phyloP scores from a whole-genome alignment of 1,284 basidiomycete species.

The Puccinia novopanici region DNA sequence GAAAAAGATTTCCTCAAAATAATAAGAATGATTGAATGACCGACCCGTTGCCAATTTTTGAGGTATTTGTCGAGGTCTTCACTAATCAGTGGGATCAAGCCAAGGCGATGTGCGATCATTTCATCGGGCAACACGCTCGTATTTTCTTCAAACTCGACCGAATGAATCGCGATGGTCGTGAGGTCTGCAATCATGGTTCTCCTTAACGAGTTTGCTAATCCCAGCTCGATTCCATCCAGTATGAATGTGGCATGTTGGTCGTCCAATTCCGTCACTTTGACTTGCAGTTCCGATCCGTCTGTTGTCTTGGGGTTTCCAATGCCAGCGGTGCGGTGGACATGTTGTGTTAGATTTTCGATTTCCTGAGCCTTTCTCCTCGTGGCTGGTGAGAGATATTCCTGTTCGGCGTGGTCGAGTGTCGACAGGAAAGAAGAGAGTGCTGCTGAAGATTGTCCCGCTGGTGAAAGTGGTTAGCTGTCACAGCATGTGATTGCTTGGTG shows the following conservation, averaged over 20 bases:
- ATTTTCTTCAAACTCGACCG: constrained; percentile 89
- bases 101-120: constrained; percentile 92
- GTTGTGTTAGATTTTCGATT: not conserved
- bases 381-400: too few relatives aligned
- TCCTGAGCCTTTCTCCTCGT: not conserved
- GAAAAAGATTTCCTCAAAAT: not conserved
- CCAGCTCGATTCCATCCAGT: constrained; percentile 87
- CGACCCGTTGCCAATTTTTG: constrained; percentile 75
- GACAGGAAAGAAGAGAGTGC: not conserved
- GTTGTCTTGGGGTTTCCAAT: constrained; percentile 43
- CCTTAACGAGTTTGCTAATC: constrained; percentile 85
- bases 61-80: constrained; percentile 64
- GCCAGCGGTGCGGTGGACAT: constrained; percentile 46
- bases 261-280: constrained; percentile 49
- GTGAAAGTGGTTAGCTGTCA: not conserved
- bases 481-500: not conserved
- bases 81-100: constrained; percentile 87
- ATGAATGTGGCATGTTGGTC: constrained; percentile 65
- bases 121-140: constrained; percentile 94
- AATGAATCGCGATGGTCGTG: constrained; percentile 92
- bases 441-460: not conserved
- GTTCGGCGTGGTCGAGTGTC: too few relatives aligned
- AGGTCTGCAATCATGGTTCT: constrained; percentile 93
- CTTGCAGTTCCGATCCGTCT: constrained; percentile 45
- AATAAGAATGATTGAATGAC: constrained; percentile 55